Evolutionary conservation across 2,329 filamentous ascomycete genomes (phyloP), one percentile per base, ranked within the genome.

Genomic region (Xylaria arbuscula): DNA sequence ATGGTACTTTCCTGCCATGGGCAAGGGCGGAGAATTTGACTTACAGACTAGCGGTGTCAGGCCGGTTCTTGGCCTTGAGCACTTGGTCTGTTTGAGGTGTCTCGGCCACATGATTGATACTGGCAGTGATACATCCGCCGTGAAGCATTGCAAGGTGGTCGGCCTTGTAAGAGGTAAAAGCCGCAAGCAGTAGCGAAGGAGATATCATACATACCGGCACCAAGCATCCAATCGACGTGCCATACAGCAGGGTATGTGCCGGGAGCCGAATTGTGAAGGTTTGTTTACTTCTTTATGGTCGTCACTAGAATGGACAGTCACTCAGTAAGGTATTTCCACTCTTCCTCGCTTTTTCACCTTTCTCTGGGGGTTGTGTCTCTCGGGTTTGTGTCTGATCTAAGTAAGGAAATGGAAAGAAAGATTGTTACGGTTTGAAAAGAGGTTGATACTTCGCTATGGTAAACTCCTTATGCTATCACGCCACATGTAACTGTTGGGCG

Each of bases 21-120:
- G 58, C 76, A 78, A 0, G 66, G 10, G 3, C 73, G 71, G 2
- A 78, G 71, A 48, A 78, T 17, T 77, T 72, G 50, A 77, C 5
- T 54, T 78, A 75, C 3, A 78, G 53, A 10, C 64, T 76, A 1
- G 76, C 51, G 3, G 77, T 58, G 40, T 77, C 70, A 1, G 76
- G 72, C 51, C 77, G 76, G 28, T 75, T 71, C 40, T 19, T 54
- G 8, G 62, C 57, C 2, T 22, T 54, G 1, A 72, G 66, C 19
- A 17, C 19, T 1, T 62, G 59, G 2, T 75, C 64, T 0, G 64
- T 69, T 17, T 24, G n/a, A 77, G 67, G 73, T 9, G 72, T 74
- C 7, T 47, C 42, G 28, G 72, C 71, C 22, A 72, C 67, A 47
- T 65, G 62, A 51, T 77, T 72, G 7, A 78, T 71, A 15, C 71